Conservation (phyloP, 192 early-diverging fungal species). For the Gaertneriomyces semiglobifer region DNA sequence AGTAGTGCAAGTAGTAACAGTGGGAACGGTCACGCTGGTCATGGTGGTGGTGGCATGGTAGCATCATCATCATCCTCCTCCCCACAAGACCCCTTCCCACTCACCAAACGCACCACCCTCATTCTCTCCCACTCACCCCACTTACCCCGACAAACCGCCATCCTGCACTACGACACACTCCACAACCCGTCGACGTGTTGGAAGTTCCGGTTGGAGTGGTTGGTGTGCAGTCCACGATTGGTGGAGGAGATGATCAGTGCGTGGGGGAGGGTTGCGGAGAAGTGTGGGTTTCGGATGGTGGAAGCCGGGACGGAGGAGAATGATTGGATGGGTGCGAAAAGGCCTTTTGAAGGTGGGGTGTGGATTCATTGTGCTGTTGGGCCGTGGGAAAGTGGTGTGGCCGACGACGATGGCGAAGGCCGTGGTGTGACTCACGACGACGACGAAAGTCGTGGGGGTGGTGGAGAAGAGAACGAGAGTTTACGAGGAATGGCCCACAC, state of each 20-base stretch:
- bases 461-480: no score
- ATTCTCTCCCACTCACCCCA: conserved; percentile 79
- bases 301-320: conserved; percentile 81
- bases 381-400: no score
- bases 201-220: conserved; percentile 92
- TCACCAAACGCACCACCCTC: conserved; percentile 69
- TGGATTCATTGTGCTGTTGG: not conserved
- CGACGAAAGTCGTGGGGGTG: no score
- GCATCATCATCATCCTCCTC: not conserved
- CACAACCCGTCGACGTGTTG: conserved; percentile 87
- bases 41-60: not conserved
- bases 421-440: no score
- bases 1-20: conserved; percentile 10
- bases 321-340: conserved; percentile 27
- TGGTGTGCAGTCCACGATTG: conserved; percentile 84
- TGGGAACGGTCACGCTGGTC: not conserved
- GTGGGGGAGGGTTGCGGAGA: conserved; percentile 80
- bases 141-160: conserved; percentile 75
- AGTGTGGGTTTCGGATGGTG: conserved; percentile 82
- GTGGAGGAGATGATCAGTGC: conserved; percentile 80
- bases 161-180: conserved; percentile 85
- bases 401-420: no score
- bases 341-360: not conserved
- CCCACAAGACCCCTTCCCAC: conserved; percentile 40
- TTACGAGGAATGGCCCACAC: no score